Conservation (phyloP, 306 rosid species). For the Lathyrus aphaca region DNA sequence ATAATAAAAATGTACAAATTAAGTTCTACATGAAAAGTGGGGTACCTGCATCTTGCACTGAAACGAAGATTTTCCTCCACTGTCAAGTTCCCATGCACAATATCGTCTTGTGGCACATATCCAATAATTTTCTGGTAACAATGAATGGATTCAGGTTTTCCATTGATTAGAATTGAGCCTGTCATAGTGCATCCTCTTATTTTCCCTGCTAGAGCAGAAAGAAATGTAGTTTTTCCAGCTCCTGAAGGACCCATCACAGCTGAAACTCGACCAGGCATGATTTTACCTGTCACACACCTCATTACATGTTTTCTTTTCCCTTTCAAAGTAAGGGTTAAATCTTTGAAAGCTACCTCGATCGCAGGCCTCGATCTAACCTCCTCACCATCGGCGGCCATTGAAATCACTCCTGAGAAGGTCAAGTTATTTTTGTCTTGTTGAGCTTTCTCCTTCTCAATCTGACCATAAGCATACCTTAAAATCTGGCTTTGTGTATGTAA, state of each 20-base stretch:
- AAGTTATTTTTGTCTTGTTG: constrained; percentile 68
- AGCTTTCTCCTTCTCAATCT: constrained; percentile 84
- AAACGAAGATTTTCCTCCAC: constrained; percentile 91
- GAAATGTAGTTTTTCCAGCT: constrained; percentile 91
- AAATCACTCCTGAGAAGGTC: constrained; percentile 78
- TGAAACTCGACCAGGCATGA: constrained; percentile 78
- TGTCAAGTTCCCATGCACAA: constrained; percentile 85
- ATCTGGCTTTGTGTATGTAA: constrained; percentile 77
- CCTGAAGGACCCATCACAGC: constrained; percentile 97
- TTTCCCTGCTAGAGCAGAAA: constrained; percentile 76
- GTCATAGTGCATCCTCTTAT: constrained; percentile 64
- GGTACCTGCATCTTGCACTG: constrained; percentile 88
- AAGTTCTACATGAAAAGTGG: constrained; percentile 22
- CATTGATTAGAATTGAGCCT: constrained; percentile 72
- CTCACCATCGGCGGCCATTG: constrained; percentile 71
- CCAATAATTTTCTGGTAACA: constrained; percentile 75
- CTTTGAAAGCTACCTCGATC: constrained; percentile 80
- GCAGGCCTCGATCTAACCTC: constrained; percentile 58
- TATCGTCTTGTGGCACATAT: constrained; percentile 89
- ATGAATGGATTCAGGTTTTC: constrained; percentile 67
- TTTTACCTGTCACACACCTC: constrained; percentile 73
- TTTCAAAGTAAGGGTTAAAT: constrained; percentile 71
- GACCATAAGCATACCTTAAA: constrained; percentile 84
- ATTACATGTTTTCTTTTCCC: constrained; percentile 65
- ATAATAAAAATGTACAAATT: neutral